Percentiles rank a stretch among this genome's conserved stretches.
These are phyloP conservation scores for Oxytropis ochrocephala DNA, from an alignment of 306 rosid species.

Conservation along the genomic window DNA sequence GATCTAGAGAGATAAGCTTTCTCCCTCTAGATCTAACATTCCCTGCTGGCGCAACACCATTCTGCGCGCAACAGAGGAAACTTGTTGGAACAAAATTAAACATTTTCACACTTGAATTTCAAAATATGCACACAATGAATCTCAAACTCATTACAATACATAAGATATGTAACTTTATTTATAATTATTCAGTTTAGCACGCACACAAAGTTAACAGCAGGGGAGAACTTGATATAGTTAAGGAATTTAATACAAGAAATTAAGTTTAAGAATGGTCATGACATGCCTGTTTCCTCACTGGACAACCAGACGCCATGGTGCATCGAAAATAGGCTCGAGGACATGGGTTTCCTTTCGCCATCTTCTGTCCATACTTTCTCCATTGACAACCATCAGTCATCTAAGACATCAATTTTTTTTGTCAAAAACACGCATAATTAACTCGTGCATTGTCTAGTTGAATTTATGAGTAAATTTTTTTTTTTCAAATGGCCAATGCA, in stretches of 20 bases:
- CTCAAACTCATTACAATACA: neutral
- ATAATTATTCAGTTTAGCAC: neutral
- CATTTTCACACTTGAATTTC: too few relatives aligned
- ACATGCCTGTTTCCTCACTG: slow-evolving; percentile 81
- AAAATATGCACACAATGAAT: neutral
- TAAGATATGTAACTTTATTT: neutral
- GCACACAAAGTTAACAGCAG: neutral
- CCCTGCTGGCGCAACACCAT: too few relatives aligned
- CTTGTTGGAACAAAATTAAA: too few relatives aligned
- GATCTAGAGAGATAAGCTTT: too few relatives aligned
- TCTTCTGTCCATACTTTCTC: slow-evolving; percentile 94
- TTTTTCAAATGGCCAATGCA: neutral
- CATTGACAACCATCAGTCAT: slow-evolving; percentile 95
- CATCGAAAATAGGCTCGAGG: slow-evolving; percentile 96
- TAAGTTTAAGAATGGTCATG: neutral
- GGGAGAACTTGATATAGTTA: neutral
- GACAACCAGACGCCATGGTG: slow-evolving; percentile 95
- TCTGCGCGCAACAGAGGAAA: too few relatives aligned
- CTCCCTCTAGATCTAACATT: too few relatives aligned
- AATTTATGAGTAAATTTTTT: too few relatives aligned
- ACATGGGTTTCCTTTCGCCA: slow-evolving; percentile 97
- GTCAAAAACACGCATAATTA: too few relatives aligned
- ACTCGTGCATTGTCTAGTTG: too few relatives aligned
- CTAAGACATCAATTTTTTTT: slow-evolving; percentile 25
- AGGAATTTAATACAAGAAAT: neutral